Base-by-base conservation (phyloP, 2,329 filamentous ascomycete species). In the Claviceps africana region DNA sequence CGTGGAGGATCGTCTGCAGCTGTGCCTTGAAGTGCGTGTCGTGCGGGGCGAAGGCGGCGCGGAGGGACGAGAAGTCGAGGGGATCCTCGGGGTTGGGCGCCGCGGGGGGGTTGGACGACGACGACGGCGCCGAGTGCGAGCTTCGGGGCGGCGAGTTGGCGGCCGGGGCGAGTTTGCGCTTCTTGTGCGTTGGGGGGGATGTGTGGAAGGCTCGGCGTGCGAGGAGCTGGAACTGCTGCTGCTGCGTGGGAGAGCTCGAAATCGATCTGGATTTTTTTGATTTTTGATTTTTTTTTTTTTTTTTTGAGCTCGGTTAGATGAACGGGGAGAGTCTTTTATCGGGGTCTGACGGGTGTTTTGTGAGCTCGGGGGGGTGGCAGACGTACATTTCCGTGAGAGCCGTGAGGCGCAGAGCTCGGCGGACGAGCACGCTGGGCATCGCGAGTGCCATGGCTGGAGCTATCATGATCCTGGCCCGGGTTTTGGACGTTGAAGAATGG, bases 41-140 rank as follows among this genome's bases (percentile, higher is more conserved):
- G 42, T 69, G 62, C 54, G 67, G 64, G 21, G 59, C 55, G 54
- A 72, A 69, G 25, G 71, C 71, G n/a, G 69, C 67, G n/a, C 61
- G 60, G 22, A 79, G 67, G 62, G 75, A 67, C 51, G 69, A 66
- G 57, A 78, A 70, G 66, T 78, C 67, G 61, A 74, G 70, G 13
- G 73, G 74, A 39, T 76, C 68, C 25, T 69, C 63, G 4, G 67
- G 62, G 60, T 67, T 61, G 19, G 72, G 62, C 19, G 30, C 39
- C 4, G 59, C 45, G 9, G 60, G 25, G 8, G 61, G 30, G 30
- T 37, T 2, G 17, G 33, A 17, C 5, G 33, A 37, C 33, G 57
- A 50, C 25, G 60, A 47, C 4, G 60, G 45, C 47, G 45, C 58
- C 47, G 58, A 31, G 54, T 50, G 56, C 55, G 44, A 56, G 53